A percentile compares a stretch with the other conserved stretches of the same genome.
phyloP scores from a whole-genome alignment of 2,329 filamentous ascomycete genomes.

The Colletotrichum graminicola region DNA sequence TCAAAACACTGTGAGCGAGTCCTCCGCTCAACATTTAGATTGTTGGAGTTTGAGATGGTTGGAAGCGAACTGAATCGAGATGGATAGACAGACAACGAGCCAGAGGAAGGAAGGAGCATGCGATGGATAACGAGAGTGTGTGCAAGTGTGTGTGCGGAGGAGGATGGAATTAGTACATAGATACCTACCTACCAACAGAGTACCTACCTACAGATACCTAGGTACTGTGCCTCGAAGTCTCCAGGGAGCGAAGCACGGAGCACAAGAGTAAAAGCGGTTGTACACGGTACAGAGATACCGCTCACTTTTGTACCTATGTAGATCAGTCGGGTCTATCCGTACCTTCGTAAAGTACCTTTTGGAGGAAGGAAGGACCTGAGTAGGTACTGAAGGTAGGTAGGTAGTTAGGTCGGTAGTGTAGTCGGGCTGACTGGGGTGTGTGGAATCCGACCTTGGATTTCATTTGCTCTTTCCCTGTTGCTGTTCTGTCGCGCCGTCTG shows the following conservation, averaged over 20 bases:
- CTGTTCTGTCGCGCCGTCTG: background rate
- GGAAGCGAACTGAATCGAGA: background rate
- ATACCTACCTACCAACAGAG: background rate
- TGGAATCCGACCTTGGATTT: background rate
- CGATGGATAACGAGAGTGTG: background rate
- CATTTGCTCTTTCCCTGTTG: conserved; percentile 20
- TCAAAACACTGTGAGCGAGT: background rate
- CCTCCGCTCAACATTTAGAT: conserved; percentile 1
- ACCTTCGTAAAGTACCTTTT: background rate
- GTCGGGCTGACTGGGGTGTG: conserved; percentile 1
- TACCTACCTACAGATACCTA: no score
- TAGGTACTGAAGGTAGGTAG: background rate
- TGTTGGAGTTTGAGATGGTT: conserved; percentile 16
- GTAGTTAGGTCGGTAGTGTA: background rate
- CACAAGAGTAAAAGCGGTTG: conserved; percentile 2
- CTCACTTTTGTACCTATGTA: background rate
- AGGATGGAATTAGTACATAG: conserved; percentile 13
- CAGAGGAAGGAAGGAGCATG: background rate
- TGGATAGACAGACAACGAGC: background rate
- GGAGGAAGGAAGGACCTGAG: background rate
- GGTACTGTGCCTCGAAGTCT: conserved; percentile 9
- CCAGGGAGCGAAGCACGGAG: conserved; percentile 33
- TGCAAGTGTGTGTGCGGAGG: background rate
- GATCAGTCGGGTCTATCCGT: background rate
- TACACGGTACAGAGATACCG: background rate